These are phyloP conservation scores for Naganishia vaughanmartiniae DNA, from an alignment of 768 basidiomycete species.

Conservation along the genomic window DNA sequence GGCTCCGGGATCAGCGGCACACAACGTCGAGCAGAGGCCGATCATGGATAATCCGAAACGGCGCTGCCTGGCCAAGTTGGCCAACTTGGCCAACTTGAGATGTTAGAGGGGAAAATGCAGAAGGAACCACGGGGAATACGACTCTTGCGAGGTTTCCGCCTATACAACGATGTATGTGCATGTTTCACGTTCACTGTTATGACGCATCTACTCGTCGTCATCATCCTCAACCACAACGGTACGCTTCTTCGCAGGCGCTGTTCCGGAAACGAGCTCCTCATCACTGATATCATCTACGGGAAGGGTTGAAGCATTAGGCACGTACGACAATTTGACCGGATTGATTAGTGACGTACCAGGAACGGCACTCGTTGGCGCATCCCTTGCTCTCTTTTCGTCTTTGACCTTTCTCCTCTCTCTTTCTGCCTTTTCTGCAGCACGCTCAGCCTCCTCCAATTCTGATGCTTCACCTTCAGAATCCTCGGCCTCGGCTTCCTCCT, in stretches of 20 bases:
- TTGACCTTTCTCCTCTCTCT: conserved; percentile 23
- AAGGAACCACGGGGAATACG: no score
- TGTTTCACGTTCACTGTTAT: no score
- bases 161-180: conserved; percentile 9
- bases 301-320: background rate
- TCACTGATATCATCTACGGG: conserved; percentile 22
- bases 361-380: conserved; percentile 3
- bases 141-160: background rate
- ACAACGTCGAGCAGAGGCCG: no score
- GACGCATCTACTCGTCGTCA: conserved; percentile 8
- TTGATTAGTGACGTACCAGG: conserved; percentile 1
- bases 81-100: no score
- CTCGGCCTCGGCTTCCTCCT: conserved; percentile 43
- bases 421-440: conserved; percentile 37
- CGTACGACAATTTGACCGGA: background rate
- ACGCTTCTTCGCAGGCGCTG: conserved; percentile 24
- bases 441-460: conserved; percentile 40
- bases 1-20: no score
- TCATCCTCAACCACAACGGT: conserved; percentile 24
- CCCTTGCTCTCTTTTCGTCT: conserved; percentile 13
- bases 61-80: no score
- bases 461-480: conserved; percentile 45
- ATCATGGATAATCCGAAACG: no score
- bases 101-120: no score
- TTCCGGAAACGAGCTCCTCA: conserved; percentile 1